phyloP scores from a whole-genome alignment of 305 asterid genomes.

The Solanum hybrid region DNA sequence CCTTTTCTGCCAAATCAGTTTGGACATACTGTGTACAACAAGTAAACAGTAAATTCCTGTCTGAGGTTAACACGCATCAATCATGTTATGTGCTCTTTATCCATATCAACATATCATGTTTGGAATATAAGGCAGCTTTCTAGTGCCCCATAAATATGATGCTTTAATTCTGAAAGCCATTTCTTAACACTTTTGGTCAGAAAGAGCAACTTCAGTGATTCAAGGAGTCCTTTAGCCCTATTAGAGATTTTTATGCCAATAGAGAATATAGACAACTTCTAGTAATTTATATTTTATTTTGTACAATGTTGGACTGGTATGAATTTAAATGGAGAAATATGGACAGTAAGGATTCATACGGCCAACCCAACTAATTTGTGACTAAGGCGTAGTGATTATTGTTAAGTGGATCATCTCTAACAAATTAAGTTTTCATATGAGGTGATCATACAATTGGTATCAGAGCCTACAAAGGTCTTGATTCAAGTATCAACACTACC shows the following conservation, averaged over 20 bases:
- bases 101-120: background rate
- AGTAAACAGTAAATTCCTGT: background rate
- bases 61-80: conserved; percentile 6
- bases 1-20: conserved; percentile 55
- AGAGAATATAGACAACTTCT: background rate
- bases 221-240: background rate
- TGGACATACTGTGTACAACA: conserved; percentile 58
- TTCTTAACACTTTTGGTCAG: background rate
- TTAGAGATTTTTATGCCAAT: background rate
- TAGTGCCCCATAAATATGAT: background rate
- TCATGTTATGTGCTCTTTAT: background rate
- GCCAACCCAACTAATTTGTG: background rate
- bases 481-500: background rate
- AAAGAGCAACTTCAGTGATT: background rate
- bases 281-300: background rate
- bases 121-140: background rate
- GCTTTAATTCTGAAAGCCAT: background rate
- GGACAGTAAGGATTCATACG: background rate
- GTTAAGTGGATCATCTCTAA: background rate
- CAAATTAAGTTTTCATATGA: background rate
- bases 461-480: background rate
- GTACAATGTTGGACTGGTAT: background rate
- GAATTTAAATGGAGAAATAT: background rate
- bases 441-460: background rate
- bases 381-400: background rate